These are phyloP conservation scores for Ustilago loliicola DNA, from an alignment of 1,284 basidiomycete genomes.

Conservation along the genomic window DNA sequence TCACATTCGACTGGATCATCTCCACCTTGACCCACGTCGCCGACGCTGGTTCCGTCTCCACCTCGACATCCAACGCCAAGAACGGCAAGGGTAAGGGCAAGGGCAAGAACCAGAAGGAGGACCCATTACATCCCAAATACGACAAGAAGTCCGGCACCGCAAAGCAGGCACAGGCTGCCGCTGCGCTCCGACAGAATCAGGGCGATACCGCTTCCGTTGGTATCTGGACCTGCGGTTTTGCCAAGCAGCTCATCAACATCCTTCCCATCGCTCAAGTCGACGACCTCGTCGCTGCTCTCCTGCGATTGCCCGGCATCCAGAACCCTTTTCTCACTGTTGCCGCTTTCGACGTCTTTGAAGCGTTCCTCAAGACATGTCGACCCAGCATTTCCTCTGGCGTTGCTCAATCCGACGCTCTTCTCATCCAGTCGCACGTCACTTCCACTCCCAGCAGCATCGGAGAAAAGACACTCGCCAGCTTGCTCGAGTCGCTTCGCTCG, in stretches of 20 bases:
- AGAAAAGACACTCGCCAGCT: slow-evolving; percentile 29
- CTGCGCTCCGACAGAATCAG: slow-evolving; percentile 59
- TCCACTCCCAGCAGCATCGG: slow-evolving; percentile 40
- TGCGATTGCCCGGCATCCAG: slow-evolving; percentile 62
- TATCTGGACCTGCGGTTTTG: slow-evolving; percentile 66
- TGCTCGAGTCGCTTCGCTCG: slow-evolving; percentile 60
- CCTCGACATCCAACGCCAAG: slow-evolving; percentile 68
- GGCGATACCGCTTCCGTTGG: slow-evolving; percentile 64
- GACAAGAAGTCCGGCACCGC: slow-evolving; percentile 66
- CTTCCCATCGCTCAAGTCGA: slow-evolving; percentile 55
- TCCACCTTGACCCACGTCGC: slow-evolving; percentile 79
- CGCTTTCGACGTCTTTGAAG: slow-evolving; percentile 67
- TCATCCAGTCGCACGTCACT: slow-evolving; percentile 36
- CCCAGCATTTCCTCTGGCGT: slow-evolving; percentile 41
- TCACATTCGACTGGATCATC: slow-evolving; percentile 83
- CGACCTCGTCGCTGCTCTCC: slow-evolving; percentile 53
- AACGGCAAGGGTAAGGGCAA: slow-evolving; percentile 71
- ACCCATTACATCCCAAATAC: slow-evolving; percentile 70
- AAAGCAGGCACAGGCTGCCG: slow-evolving; percentile 59
- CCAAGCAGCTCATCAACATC: slow-evolving; percentile 57
- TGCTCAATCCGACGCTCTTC: slow-evolving; percentile 36
- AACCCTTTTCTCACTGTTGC: slow-evolving; percentile 68
- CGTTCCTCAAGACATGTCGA: slow-evolving; percentile 62
- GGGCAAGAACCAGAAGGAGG: slow-evolving; percentile 77
- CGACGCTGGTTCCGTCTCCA: slow-evolving; percentile 73